Conservation (phyloP, 192 early-diverging fungal genomes). For the Coemansia sp. region DNA sequence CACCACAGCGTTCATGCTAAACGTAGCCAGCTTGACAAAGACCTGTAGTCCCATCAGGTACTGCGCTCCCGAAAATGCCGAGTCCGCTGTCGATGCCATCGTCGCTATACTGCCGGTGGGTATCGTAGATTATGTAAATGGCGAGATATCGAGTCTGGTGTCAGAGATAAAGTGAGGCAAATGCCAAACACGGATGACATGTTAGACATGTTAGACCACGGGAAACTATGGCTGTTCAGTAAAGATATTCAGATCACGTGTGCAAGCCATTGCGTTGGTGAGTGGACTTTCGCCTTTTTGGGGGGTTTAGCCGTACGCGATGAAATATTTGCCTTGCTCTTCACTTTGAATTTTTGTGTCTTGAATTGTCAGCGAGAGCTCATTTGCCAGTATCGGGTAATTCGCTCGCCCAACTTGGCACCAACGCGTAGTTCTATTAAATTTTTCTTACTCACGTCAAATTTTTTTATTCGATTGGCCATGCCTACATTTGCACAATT, state of each 20-base stretch:
- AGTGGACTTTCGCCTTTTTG: background rate
- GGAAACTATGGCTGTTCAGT: background rate
- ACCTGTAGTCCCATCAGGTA: constrained; percentile 79
- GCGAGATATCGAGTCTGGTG: background rate
- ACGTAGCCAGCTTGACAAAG: constrained; percentile 76
- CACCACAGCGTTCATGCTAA: constrained; percentile 79
- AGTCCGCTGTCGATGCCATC: constrained; percentile 7
- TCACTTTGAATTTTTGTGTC: background rate
- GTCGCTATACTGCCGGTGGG: background rate
- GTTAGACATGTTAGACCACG: background rate
- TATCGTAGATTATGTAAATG: background rate
- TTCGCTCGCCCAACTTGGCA: background rate
- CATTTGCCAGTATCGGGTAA: constrained; percentile 3
- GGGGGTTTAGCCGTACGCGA: background rate
- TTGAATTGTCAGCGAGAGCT: background rate
- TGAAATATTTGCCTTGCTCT: background rate
- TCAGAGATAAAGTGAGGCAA: background rate
- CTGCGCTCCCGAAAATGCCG: constrained; percentile 69
- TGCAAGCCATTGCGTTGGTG: background rate
- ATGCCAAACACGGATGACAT: background rate
- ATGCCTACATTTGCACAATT: constrained; percentile 28
- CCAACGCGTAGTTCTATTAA: background rate
- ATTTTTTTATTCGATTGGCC: background rate
- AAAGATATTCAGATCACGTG: background rate
- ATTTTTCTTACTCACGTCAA: background rate